A percentile compares a stretch with the other conserved stretches of the same genome.
These are phyloP conservation scores for Bromus sterilis DNA, from an alignment of 176 grass and related monocot genomes.

Conservation along the genomic window DNA sequence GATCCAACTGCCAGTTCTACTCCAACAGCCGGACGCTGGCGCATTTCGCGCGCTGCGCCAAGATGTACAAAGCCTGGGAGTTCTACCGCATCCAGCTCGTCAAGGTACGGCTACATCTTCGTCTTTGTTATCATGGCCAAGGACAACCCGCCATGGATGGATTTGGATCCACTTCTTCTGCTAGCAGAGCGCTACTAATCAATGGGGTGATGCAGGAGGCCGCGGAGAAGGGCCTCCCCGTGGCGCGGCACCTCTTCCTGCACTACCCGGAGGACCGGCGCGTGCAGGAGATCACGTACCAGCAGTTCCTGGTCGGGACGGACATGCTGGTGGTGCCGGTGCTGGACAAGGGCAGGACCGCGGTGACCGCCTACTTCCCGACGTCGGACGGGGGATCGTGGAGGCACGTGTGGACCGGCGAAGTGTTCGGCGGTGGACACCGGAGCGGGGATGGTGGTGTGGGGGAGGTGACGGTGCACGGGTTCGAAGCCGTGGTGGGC, in stretches of 20 bases:
- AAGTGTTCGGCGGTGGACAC: slow-evolving; percentile 13
- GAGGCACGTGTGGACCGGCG: slow-evolving; percentile 73
- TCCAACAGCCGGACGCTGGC: slow-evolving; percentile 43
- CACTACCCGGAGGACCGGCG: slow-evolving; percentile 72
- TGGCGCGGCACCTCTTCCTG: slow-evolving; percentile 77
- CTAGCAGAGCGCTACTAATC: not conserved
- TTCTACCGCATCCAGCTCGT: slow-evolving; percentile 77
- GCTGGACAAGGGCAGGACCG: slow-evolving; percentile 58
- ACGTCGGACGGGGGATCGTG: slow-evolving; percentile 31
- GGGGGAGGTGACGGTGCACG: slow-evolving; percentile 5
- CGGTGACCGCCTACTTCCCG: slow-evolving; percentile 73
- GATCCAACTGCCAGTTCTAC: slow-evolving; percentile 83
- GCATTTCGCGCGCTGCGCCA: slow-evolving; percentile 88
- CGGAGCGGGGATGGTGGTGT: not conserved
- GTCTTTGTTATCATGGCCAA: too few relatives aligned
- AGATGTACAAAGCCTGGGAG: slow-evolving; percentile 84
- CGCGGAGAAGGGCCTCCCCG: slow-evolving; percentile 51
- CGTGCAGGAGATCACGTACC: slow-evolving; percentile 57
- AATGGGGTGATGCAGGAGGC: slow-evolving; percentile 42
- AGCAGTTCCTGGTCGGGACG: slow-evolving; percentile 74
- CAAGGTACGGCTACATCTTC: too few relatives aligned
- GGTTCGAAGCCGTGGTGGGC: slow-evolving; percentile 47
- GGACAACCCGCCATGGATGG: not conserved
- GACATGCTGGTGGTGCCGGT: slow-evolving; percentile 85
- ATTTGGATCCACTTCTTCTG: too few relatives aligned